Percentiles rank a stretch among this genome's conserved stretches.
Evolutionary conservation across 2,329 filamentous ascomycete genomes (phyloP).

Genomic region (Aspergillus ruber): DNA sequence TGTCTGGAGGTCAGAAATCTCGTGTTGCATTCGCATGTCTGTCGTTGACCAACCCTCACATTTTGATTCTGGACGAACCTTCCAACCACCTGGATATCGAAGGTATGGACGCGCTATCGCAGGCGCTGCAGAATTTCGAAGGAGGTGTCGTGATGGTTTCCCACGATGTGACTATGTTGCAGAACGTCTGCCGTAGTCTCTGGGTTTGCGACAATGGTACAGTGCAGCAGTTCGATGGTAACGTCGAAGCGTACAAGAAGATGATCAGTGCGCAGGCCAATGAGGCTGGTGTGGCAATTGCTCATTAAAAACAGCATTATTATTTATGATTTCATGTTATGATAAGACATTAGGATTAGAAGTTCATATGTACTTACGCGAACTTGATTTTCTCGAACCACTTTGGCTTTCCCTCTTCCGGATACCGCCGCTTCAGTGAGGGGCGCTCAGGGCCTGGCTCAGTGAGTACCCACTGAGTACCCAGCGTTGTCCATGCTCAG

Average conservation of each 20-base stretch:
- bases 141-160: conserved; percentile 97
- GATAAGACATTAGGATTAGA: not conserved
- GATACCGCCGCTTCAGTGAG: conserved; percentile 3
- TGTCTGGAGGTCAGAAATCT: conserved; percentile 97
- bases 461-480: not conserved
- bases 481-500: too few species aligned
- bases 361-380: conserved; percentile 4
- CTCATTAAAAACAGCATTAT: conserved; percentile 19
- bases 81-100: conserved; percentile 99
- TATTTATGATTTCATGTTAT: conserved; percentile 2
- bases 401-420: conserved; percentile 1
- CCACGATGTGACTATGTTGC: conserved; percentile 98
- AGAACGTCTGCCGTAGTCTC: conserved; percentile 86
- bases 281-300: conserved; percentile 66
- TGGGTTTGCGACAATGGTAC: conserved; percentile 96
- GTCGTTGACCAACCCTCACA: conserved; percentile 88
- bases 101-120: conserved; percentile 91
- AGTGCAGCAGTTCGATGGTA: conserved; percentile 92
- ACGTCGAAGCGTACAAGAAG: conserved; percentile 97
- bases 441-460: conserved; percentile 2
- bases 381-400: conserved; percentile 7
- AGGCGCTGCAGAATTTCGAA: conserved; percentile 77
- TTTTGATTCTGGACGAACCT: conserved; percentile 94
- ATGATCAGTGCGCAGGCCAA: conserved; percentile 85
- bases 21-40: conserved; percentile 97